These are phyloP conservation scores for Adansonia madagascariensis DNA, from an alignment of 441 rosid species.

Conservation along the genomic window DNA sequence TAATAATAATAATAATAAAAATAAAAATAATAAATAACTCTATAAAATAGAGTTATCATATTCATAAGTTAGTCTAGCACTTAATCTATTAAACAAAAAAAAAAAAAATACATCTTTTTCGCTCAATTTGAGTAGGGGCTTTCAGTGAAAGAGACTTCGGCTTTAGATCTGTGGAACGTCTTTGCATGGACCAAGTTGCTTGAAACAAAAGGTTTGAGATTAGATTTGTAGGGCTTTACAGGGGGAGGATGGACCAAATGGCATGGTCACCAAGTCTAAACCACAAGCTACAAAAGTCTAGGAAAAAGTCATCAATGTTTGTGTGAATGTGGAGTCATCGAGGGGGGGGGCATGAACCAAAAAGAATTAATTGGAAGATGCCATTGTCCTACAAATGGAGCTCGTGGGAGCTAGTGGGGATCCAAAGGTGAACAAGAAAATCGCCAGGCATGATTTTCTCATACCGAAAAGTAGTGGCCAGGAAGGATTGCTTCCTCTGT, in stretches of 20 bases:
- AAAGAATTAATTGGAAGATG: conserved; percentile 12
- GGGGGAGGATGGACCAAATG: conserved; percentile 21
- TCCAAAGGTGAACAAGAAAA: conserved; percentile 25
- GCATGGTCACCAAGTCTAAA: conserved; percentile 6
- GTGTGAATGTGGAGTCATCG: conserved; percentile 32
- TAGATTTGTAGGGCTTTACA: conserved; percentile 33
- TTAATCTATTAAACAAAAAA: neutral
- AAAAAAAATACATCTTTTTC: conserved; percentile 20
- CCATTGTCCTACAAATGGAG: conserved; percentile 22
- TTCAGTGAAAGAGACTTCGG: neutral
- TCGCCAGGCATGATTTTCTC: conserved; percentile 10
- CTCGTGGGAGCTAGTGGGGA: conserved; percentile 19
- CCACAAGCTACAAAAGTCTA: conserved; percentile 1
- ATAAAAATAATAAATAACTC: too few relatives aligned
- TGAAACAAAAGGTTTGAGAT: neutral
- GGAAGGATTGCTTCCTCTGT: conserved; percentile 25
- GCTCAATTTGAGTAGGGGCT: neutral
- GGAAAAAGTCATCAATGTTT: conserved; percentile 18
- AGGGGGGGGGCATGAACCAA: neutral
- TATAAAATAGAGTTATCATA: too few relatives aligned
- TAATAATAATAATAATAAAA: too few relatives aligned
- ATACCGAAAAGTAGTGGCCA: conserved; percentile 26
- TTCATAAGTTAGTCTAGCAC: neutral
- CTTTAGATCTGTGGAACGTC: neutral
- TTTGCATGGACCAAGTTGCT: conserved; percentile 11